phyloP scores from a whole-genome alignment of 106 monocot species.

The Apostasia shenzhenica region DNA sequence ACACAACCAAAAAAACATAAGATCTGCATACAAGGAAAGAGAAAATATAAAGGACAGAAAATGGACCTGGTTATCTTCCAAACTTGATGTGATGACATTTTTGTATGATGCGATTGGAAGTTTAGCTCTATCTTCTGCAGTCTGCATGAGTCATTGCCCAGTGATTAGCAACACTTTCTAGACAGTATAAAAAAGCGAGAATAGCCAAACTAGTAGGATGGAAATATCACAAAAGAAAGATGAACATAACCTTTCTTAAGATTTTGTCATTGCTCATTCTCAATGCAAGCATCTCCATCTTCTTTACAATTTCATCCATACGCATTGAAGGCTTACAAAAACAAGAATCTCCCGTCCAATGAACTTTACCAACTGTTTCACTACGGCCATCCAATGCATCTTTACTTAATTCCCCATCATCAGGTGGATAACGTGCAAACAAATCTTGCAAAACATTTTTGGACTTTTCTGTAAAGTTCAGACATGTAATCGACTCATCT shows the following conservation, averaged over 20 bases:
- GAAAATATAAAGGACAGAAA: conserved; percentile 3
- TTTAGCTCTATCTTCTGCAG: conserved; percentile 52
- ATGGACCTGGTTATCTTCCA: conserved; percentile 78
- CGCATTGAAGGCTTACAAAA: conserved; percentile 60
- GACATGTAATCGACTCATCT: conserved; percentile 20
- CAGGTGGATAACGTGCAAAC: conserved; percentile 68
- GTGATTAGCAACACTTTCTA: not conserved
- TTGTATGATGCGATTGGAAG: conserved; percentile 87
- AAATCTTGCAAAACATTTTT: conserved; percentile 52
- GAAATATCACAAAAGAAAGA: not conserved
- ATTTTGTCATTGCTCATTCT: conserved; percentile 32
- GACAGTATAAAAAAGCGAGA: not conserved
- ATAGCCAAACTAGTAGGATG: not conserved
- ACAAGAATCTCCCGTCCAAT: conserved; percentile 42
- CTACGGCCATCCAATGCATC: conserved; percentile 4
- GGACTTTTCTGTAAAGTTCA: conserved; percentile 60
- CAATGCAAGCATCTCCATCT: conserved; percentile 37
- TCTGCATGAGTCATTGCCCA: conserved; percentile 32
- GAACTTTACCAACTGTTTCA: conserved; percentile 18
- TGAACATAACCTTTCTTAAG: conserved; percentile 62
- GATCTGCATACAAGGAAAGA: not conserved
- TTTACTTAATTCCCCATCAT: conserved; percentile 47
- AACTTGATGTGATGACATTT: conserved; percentile 62
- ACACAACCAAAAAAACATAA: not conserved
- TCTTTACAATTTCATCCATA: conserved; percentile 56